Evolutionary conservation across 441 rosid genomes (phyloP), one percentile per base, ranked within the genome.

Genomic region (Jatropha podagrica): DNA sequence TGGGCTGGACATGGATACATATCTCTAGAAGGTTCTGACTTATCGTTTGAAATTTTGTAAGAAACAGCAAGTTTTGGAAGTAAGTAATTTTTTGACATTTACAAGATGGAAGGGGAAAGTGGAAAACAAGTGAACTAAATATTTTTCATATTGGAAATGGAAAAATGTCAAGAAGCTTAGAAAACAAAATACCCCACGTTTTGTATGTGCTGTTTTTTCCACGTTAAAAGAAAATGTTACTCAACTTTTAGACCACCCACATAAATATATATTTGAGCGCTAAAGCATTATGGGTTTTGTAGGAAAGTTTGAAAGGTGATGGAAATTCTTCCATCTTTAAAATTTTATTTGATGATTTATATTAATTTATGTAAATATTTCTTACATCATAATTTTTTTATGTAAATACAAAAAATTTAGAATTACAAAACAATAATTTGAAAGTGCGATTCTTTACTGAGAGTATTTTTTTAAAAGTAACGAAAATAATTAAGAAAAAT

Each of bases 151-250:
- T 42, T 62, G 3, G 13, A 62, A 20, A 51, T 18, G 37, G n/a
- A 41, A 49, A 63, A 26, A 26, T 61, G 68, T 46, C 69, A 17
- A 46, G 48, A 48, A 46, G 49, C 60, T 20, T 17, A 2, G 11
- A 12, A 60, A 8, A 56, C 61, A 10, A 48, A 5, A 71, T 12
- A 11, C 15, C 61, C 52, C 61, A 73, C 62, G 69, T 73, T 54
- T 64, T 73, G 26, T 37, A 17, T 73, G 37, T 20, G 60, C 40
- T 17, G 11, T 17, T 37, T 17, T 13, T 65, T 52, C 40, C 52
- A 18, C 13, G 48, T 18, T 71, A 5, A 42, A 59, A 15, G 55
- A 20, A 60, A 5, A 13, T 73, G 59, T 37, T 37, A 17, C 32
- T 62, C 3, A n/a, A 4, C 51, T 55, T 54, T 51, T 56, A 8